Evolutionary conservation across 768 basidiomycete genomes (phyloP), one percentile per base, ranked within the genome.

Genomic region (Macrolepiota dolichaula): DNA sequence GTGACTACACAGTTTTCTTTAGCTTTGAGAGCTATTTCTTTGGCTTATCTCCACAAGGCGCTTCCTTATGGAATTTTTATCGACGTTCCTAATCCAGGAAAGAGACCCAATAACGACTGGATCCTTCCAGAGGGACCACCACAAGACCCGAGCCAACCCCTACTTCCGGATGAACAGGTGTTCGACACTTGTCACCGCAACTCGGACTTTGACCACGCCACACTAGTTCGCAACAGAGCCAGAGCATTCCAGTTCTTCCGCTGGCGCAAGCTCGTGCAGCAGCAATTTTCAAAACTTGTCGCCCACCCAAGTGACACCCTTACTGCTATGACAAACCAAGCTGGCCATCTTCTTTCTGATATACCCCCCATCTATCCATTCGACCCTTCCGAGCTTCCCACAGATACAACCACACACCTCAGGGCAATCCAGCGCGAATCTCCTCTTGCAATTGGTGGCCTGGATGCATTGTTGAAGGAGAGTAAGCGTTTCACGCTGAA

Each of bases 141-240:
- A n/a, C n/a, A n/a, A n/a, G n/a, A n/a, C n/a, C n/a, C n/a, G n/a
- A n/a, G n/a, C n/a, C n/a, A n/a, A n/a, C n/a, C n/a, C n/a, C n/a
- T n/a, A n/a, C n/a, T n/a, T n/a, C n/a, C n/a, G n/a, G n/a, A n/a
- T n/a, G n/a, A n/a, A n/a, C n/a, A n/a, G n/a, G n/a, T n/a, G n/a
- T n/a, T 71, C 44, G 44, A 25, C 5, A 67, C 63, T 12, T 59
- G 62, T 35, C 61, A 63, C 40, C 65, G 68, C 6, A 57, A 68
- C 52, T 69, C 68, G 32, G 69, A 71, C 57, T 72, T 72, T 50
- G 67, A 72, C 50, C 38, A 61, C 19, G 55, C 38, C 11, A 72
- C 66, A 62, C 55, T 71, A 50, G 46, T 64, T 35, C 63, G 64
- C 37, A 63, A 70, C 63, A 65, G 57, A n/a, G 53, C 57, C 60